These are phyloP conservation scores for Chara braunii DNA, from an alignment of 139 green algal species.

Conservation along the genomic window DNA sequence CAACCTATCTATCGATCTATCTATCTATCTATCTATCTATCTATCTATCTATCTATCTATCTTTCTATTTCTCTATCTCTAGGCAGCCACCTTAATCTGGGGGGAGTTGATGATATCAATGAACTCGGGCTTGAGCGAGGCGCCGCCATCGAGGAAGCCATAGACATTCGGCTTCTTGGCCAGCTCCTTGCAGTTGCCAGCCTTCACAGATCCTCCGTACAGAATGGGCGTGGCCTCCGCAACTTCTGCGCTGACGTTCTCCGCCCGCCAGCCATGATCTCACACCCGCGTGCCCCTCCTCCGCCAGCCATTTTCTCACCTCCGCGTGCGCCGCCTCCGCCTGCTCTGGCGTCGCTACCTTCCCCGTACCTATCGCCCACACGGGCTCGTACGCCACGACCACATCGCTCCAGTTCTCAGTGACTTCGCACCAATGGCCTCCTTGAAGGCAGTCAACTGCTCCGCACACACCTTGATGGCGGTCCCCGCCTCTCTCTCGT, in stretches of 20 bases:
- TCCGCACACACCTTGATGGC: slow-evolving; percentile 39
- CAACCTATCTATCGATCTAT: too few relatives aligned
- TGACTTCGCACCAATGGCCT: too few relatives aligned
- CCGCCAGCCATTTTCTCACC: too few relatives aligned
- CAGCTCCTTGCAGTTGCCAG: slow-evolving; percentile 73
- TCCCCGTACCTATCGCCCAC: slow-evolving; percentile 66
- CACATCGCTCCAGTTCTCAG: slow-evolving; percentile 51
- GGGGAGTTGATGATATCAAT: slow-evolving; percentile 42
- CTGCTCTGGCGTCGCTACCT: slow-evolving; percentile 68
- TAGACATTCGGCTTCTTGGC: slow-evolving; percentile 79
- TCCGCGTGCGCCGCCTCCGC: slow-evolving; percentile 70
- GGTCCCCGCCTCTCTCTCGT: slow-evolving; percentile 74
- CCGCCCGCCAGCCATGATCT: slow-evolving; percentile 65
- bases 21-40: too few relatives aligned
- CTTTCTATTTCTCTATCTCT: too few relatives aligned
- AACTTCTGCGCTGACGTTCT: slow-evolving; percentile 56
- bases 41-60: too few relatives aligned
- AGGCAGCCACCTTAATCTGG: too few relatives aligned
- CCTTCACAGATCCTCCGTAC: slow-evolving; percentile 65
- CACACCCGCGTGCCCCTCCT: too few relatives aligned
- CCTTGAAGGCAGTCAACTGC: too few relatives aligned
- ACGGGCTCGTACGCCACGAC: slow-evolving; percentile 98
- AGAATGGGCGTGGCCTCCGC: slow-evolving; percentile 34
- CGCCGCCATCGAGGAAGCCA: slow-evolving; percentile 95
- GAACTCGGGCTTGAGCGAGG: slow-evolving; percentile 73